Conservation (phyloP, 1,284 basidiomycete genomes). For the Lentinula novae-zelandiae region DNA sequence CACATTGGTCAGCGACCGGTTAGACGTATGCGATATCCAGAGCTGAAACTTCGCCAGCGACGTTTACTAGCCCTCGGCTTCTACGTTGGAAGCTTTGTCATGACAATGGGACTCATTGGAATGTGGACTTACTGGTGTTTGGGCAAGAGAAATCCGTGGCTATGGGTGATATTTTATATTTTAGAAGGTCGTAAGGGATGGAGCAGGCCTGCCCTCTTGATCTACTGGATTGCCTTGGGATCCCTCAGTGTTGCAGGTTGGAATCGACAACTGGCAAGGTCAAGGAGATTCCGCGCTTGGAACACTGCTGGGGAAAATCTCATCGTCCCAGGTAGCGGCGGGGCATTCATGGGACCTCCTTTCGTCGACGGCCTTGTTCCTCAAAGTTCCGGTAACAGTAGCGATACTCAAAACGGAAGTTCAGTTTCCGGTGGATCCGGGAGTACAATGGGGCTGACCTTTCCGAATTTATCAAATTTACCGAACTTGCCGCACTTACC, state of each 20-base stretch:
- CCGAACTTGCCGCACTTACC: slow-evolving; percentile 35
- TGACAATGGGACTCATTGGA: slow-evolving; percentile 86
- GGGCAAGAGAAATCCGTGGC: slow-evolving; percentile 82
- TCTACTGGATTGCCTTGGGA: slow-evolving; percentile 84
- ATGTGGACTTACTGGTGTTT: slow-evolving; percentile 92
- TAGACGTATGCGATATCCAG: slow-evolving; percentile 84
- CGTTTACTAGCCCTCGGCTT: slow-evolving; percentile 85
- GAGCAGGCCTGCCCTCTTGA: slow-evolving; percentile 78
- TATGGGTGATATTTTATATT: slow-evolving; percentile 79
- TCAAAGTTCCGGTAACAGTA: slow-evolving; percentile 6
- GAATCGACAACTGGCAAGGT: slow-evolving; percentile 83
- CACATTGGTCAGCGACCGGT: slow-evolving; percentile 90
- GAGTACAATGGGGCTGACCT: slow-evolving; percentile 36
- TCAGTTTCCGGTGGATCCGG: slow-evolving; percentile 12
- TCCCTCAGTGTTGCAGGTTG: slow-evolving; percentile 88
- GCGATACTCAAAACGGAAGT: slow-evolving; percentile 5
- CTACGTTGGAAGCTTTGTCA: slow-evolving; percentile 74
- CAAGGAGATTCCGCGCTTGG: slow-evolving; percentile 60
- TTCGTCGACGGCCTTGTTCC: background rate
- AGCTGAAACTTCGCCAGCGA: slow-evolving; percentile 83
- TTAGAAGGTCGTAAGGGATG: slow-evolving; percentile 75
- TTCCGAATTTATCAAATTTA: slow-evolving; percentile 42
- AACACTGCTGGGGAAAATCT: slow-evolving; percentile 35
- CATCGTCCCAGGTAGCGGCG: slow-evolving; percentile 21
- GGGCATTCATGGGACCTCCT: background rate